Evolutionary conservation across 2,329 filamentous ascomycete genomes (phyloP).

Genomic region (Xylariaceae sp.): DNA sequence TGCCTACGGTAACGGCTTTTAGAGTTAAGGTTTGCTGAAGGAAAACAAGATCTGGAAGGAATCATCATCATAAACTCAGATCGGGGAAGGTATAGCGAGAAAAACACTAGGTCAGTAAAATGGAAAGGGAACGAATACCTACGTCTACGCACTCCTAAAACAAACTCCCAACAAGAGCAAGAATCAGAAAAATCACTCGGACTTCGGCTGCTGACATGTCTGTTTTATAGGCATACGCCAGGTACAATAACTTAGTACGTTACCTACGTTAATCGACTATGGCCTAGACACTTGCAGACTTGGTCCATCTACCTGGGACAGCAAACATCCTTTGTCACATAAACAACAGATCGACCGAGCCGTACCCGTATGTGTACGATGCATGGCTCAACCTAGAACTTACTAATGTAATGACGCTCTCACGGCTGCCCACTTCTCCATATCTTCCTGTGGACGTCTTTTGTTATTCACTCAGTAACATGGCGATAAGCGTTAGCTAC

Average conservation of each 20-base stretch:
- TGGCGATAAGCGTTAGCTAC: neutral
- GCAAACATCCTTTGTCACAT: constrained; percentile 10
- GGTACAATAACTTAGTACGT: neutral
- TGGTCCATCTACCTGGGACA: constrained; percentile 15
- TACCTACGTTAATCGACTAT: constrained; percentile 1
- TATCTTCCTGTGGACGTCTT: neutral
- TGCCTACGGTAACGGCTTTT: no score
- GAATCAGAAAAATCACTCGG: no score
- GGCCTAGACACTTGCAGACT: neutral
- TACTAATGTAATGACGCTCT: constrained; percentile 7
- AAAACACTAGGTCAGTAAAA: neutral
- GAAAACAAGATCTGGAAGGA: neutral
- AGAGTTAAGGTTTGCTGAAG: no score
- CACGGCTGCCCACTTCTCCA: neutral
- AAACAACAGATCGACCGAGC: constrained; percentile 10
- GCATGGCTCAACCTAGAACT: constrained; percentile 19
- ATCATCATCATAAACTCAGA: no score
- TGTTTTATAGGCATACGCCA: neutral
- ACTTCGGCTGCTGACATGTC: constrained; percentile 7
- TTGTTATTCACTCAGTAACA: no score
- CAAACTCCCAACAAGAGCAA: constrained; percentile 4
- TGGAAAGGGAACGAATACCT: constrained; percentile 2
- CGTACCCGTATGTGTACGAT: constrained; percentile 9
- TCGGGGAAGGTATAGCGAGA: no score
- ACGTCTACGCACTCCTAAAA: neutral